Percentiles rank a stretch among this genome's conserved stretches.
phyloP scores from a whole-genome alignment of 805 yeast genomes.

The Kluyveromyces lactis region DNA sequence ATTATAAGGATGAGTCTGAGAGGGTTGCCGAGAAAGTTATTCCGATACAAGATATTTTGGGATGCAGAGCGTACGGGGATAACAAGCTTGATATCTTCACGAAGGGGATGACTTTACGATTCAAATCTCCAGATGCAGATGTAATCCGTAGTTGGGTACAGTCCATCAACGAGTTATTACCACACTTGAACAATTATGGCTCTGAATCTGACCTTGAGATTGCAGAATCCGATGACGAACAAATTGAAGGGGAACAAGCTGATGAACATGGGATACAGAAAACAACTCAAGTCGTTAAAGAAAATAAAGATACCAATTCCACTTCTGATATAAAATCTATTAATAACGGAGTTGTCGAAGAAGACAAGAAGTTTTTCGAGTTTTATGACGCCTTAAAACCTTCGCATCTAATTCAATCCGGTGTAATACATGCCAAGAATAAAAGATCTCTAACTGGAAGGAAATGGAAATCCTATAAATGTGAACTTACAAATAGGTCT shows the following conservation, averaged over 20 bases:
- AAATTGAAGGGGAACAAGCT: not conserved
- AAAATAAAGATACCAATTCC: too few species aligned
- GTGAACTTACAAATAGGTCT: constrained; percentile 11
- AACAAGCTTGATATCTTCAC: constrained; percentile 13
- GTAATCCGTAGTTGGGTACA: constrained; percentile 8
- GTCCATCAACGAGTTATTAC: not conserved
- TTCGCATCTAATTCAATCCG: constrained; percentile 11
- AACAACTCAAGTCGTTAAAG: not conserved
- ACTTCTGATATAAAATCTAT: not conserved
- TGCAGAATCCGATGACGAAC: constrained; percentile 6
- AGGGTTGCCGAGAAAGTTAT: constrained; percentile 17
- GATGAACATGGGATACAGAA: constrained; percentile 4
- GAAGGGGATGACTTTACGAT: constrained; percentile 10
- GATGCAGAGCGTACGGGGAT: constrained; percentile 9
- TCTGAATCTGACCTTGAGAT: constrained; percentile 5
- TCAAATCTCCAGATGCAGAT: constrained; percentile 7
- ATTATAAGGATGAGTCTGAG: constrained; percentile 18
- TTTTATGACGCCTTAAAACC: constrained; percentile 12
- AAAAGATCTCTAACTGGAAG: constrained; percentile 13
- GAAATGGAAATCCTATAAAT: constrained; percentile 15
- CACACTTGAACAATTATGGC: constrained; percentile 3
- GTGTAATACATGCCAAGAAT: constrained; percentile 11
- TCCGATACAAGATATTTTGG: constrained; percentile 11
- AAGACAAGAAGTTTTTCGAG: constrained; percentile 14
- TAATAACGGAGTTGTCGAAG: constrained; percentile 7